Conservation (phyloP, 2,329 filamentous ascomycete genomes). For the Xenoacremonium recifei region DNA sequence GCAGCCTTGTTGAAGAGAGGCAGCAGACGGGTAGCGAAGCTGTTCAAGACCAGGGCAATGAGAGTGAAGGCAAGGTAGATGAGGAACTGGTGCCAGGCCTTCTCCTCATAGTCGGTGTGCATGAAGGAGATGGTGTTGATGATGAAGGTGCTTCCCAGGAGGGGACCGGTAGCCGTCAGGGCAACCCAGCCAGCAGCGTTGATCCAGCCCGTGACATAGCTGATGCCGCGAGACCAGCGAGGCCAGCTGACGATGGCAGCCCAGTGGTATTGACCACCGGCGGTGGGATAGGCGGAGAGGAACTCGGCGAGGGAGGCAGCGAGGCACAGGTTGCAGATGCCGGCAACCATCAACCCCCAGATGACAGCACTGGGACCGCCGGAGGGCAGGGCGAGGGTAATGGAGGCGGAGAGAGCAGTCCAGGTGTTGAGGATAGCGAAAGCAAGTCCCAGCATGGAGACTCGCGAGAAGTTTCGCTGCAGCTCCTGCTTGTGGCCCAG, state of each 20-base stretch:
- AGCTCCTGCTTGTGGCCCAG: constrained; percentile 50
- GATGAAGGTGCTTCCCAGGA: constrained; percentile 66
- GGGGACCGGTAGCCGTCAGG: constrained; percentile 64
- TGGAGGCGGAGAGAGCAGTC: constrained; percentile 48
- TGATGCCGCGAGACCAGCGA: constrained; percentile 59
- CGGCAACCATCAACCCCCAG: constrained; percentile 64
- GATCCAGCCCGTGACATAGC: constrained; percentile 73
- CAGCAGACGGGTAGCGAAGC: constrained; percentile 55
- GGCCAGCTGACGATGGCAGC: constrained; percentile 63
- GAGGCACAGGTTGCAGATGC: constrained; percentile 68
- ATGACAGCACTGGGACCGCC: constrained; percentile 71
- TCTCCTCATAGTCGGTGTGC: constrained; percentile 52
- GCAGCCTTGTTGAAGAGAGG: constrained; percentile 67
- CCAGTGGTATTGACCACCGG: constrained; percentile 70
- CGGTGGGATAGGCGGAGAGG: constrained; percentile 60
- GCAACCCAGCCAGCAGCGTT: constrained; percentile 72
- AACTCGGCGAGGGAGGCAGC: constrained; percentile 71
- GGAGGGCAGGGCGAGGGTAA: constrained; percentile 57
- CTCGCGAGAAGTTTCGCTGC: constrained; percentile 47
- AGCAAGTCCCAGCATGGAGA: constrained; percentile 47
- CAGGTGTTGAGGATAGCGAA: constrained; percentile 51
- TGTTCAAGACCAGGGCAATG: constrained; percentile 62
- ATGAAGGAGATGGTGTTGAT: constrained; percentile 63
- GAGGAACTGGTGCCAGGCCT: constrained; percentile 71
- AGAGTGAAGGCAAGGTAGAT: constrained; percentile 67